Base-by-base conservation (phyloP, 108 stramenopile species). In the Asterionellopsis glacialis region DNA sequence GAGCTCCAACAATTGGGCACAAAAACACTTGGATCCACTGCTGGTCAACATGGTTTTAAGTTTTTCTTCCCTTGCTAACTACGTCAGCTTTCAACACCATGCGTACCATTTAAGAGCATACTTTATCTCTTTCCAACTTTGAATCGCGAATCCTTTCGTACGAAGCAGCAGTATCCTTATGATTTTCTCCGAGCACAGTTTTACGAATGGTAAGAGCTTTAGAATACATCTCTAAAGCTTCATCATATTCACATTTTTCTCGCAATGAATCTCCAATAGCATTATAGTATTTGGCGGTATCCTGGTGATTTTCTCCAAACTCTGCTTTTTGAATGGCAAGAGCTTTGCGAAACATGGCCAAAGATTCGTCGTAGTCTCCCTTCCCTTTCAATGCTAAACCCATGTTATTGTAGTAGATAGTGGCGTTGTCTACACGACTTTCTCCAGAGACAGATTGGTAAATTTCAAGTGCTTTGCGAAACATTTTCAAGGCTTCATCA, bases 291-390 rank as follows among this genome's bases (percentile, higher is more conserved):
- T 73, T 66, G 18, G 54, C 41, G 9, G 61, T 62, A 45, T 73
- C 72, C 40, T 61, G 28, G 27, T 73, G 72, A 28, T 62, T 50
- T 25, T 33, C 51, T 52, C 72, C 72, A 44, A 73, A 73, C 7
- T 63, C 28, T 11, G 49, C 16, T 0, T 58, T 40, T 3, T 66
- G 50, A 21, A 45, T 59, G 11, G 65, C 61, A 49, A 73, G 54
- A 0, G 72, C 64, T 12, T 61, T 52, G 12, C 72, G 54, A 16
- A 73, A 55, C 11, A 67, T 66, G 12, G 45, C 52, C 3, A 73
- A 38, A 28, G 72, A 60, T 48, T 73, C 72, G 56, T 73, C 72
- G 43, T 67, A 73, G 51, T 67, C 72, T 25, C 72, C 72, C n/a
- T 66, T 65, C n/a, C n/a, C n/a, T n/a, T n/a, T n/a, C n/a, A n/a